phyloP scores from a whole-genome alignment of 257 asterid genomes.

The Fraxinus americana region DNA sequence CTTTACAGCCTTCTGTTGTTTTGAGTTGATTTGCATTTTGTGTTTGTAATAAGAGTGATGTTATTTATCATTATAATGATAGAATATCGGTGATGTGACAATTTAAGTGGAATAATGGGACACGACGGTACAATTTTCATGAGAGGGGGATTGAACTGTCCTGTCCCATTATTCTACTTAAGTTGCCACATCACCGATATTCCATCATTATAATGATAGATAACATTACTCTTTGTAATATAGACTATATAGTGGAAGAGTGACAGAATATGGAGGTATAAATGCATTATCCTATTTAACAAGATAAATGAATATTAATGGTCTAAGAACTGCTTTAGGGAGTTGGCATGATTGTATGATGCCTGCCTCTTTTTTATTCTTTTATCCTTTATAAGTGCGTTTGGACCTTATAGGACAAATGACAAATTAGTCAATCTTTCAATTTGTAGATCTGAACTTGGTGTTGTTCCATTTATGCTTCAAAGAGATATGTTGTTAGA shows the following conservation, averaged over 20 bases:
- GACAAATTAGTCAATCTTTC: not conserved
- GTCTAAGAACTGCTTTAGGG: not conserved
- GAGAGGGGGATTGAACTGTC: too few relatives aligned
- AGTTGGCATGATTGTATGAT: not conserved
- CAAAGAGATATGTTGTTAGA: not conserved
- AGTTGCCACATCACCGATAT: too few relatives aligned
- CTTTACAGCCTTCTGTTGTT: slow-evolving; percentile 8
- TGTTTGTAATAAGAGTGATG: not conserved
- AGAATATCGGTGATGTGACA: too few relatives aligned
- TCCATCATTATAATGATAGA: too few relatives aligned
- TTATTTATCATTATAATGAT: too few relatives aligned
- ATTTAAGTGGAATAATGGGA: too few relatives aligned
- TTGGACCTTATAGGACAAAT: not conserved
- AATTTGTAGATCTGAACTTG: not conserved
- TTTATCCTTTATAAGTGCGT: not conserved
- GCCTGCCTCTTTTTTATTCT: not conserved
- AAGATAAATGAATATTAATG: not conserved
- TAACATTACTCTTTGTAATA: too few relatives aligned
- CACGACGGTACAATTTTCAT: too few relatives aligned
- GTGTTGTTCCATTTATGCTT: not conserved
- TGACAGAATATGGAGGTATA: not conserved
- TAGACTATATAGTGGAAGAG: not conserved
- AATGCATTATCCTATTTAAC: not conserved
- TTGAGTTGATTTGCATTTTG: not conserved
- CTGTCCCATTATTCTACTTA: too few relatives aligned